Evolutionary conservation across 1,139 yeast species (phyloP), one percentile per base, ranked within the genome.

Genomic region (Zygosaccharomyces pseudobailii): DNA sequence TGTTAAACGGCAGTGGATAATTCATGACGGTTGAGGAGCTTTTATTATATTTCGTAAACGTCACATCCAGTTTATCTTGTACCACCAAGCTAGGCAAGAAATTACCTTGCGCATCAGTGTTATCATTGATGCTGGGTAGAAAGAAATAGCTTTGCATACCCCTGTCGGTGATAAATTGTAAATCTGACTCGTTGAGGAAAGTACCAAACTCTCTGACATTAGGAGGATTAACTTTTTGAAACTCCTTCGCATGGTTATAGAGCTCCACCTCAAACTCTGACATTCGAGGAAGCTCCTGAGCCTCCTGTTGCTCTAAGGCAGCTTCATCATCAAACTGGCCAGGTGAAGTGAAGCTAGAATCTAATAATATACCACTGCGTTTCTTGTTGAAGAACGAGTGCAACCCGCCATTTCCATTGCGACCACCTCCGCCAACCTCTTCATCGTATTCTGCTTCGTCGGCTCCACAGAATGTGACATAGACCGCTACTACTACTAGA

Each of bases 51-150:
- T 60, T 60, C 8, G 72, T 63, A 57, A 85, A 84, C 40, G 69
- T 64, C 17, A 85, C 65, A 53, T 84, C 90, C 6, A 86, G 74
- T 53, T 76, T 75, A 60, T 84, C 92, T 46, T 81, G 85, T 6
- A 84, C 76, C 4, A 76, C 55, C 43, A 62, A 65, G 43, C 69
- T 63, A 6, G 74, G 73, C 36, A 66, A 50, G 40, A 71, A 63
- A 22, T 69, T 61, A 2, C 72, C 71, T 20, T 55, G 53, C 39
- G 62, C 63, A 36, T 59, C 65, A 6, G 66, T 66, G 37, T 65
- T 59, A 45, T 64, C 68, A 45, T 66, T 70, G 19, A 70, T 65
- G 42, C 71, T 74, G 5, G 69, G 70, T 32, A 68, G 62, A 42
- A 74, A 71, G 46, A 64, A 67, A 53, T 74, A 77, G 8, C 77